Percentiles rank a stretch among this genome's conserved stretches.
phyloP scores from a whole-genome alignment of 257 asterid genomes.

The Ilex asprella region DNA sequence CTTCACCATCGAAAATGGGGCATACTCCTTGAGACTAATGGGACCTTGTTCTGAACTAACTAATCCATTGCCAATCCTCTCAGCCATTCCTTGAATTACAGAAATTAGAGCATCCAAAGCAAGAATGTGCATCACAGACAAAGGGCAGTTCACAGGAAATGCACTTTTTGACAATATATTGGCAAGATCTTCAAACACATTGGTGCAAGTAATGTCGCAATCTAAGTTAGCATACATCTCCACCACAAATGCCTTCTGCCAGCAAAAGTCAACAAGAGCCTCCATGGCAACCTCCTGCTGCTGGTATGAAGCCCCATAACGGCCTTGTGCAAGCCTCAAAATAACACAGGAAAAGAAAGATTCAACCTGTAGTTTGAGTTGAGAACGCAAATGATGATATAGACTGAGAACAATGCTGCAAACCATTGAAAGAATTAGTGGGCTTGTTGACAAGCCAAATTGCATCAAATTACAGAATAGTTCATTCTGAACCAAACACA shows the following conservation, averaged over 20 bases:
- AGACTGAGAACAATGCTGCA: constrained; percentile 88
- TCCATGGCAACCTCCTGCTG: constrained; percentile 99
- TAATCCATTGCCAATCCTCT: constrained; percentile 86
- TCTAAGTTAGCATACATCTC: constrained; percentile 93
- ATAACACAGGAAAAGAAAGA: constrained; percentile 95
- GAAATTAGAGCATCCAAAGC: constrained; percentile 97
- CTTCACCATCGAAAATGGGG: constrained; percentile 94
- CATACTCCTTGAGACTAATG: constrained; percentile 65
- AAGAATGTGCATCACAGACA: constrained; percentile 95
- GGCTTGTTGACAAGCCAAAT: constrained; percentile 85
- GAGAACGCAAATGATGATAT: constrained; percentile 73
- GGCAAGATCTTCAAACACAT: constrained; percentile 94
- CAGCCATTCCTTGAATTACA: constrained; percentile 99
- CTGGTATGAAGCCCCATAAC: constrained; percentile 87
- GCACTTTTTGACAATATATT: constrained; percentile 89
- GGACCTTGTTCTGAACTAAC: constrained; percentile 51
- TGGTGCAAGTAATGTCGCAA: constrained; percentile 91
- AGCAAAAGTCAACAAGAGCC: constrained; percentile 91
- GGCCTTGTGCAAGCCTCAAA: constrained; percentile 85
- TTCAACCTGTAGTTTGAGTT: constrained; percentile 90
- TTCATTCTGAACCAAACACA: constrained; percentile 91
- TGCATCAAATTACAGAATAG: constrained; percentile 86
- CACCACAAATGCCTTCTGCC: constrained; percentile 88
- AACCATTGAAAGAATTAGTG: constrained; percentile 90
- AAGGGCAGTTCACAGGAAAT: constrained; percentile 90